phyloP scores from a whole-genome alignment of 208 protist genomes.

The Porcisia deanei region DNA sequence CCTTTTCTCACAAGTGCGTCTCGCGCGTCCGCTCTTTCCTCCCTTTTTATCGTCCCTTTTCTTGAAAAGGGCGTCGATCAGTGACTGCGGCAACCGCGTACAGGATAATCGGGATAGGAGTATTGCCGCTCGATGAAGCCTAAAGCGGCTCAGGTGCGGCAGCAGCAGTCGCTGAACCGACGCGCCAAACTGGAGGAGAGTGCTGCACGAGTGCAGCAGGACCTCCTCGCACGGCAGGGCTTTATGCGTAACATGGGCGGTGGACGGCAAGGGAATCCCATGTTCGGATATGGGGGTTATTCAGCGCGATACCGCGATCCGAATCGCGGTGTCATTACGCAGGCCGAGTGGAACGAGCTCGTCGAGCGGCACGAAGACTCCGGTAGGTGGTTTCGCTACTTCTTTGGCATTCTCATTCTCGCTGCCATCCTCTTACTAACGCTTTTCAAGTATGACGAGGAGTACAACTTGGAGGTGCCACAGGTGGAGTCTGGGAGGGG shows the following conservation, averaged over 20 bases:
- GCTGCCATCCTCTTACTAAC: slow-evolving; percentile 47
- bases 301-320: slow-evolving; percentile 41
- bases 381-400: slow-evolving; percentile 63
- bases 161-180: slow-evolving; percentile 68
- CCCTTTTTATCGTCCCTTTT: background rate
- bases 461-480: slow-evolving; percentile 85
- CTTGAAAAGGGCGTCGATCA: background rate
- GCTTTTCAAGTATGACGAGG: slow-evolving; percentile 81
- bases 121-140: slow-evolving; percentile 56
- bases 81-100: background rate
- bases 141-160: slow-evolving; percentile 68
- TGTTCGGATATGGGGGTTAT: slow-evolving; percentile 16
- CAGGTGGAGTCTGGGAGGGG: slow-evolving; percentile 77
- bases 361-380: slow-evolving; percentile 80
- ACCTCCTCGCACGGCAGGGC: slow-evolving; percentile 20
- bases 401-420: slow-evolving; percentile 62
- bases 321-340: slow-evolving; percentile 75
- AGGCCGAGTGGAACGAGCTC: slow-evolving; percentile 75
- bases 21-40: background rate
- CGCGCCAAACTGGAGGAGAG: slow-evolving; percentile 59
- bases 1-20: background rate
- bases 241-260: slow-evolving; percentile 26
- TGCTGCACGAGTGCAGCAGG: slow-evolving; percentile 37
- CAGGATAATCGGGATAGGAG: background rate
- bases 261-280: slow-evolving; percentile 6